Evolutionary conservation across 768 basidiomycete species (phyloP), one percentile per base, ranked within the genome.

Genomic region (Termitomyces bulborhizus): DNA sequence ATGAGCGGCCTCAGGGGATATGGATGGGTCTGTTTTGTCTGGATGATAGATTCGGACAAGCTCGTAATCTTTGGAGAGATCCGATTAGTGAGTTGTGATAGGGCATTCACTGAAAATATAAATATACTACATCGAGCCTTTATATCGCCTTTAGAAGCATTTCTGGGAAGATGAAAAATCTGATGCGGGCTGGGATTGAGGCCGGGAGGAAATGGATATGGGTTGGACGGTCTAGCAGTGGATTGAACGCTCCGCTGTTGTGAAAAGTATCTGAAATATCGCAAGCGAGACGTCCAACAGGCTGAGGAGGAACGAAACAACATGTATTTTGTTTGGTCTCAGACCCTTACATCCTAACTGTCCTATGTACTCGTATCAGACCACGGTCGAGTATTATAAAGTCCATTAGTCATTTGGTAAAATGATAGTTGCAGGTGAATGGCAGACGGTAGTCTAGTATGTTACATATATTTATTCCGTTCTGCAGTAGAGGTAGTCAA

Each of bases 31-130:
- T 24, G 75, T 72, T 41, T 85, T 85, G 66, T 91, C 88, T 3
- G 88, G 88, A 66, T 91, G 88, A 67, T 90, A 88, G 55, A 88
- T 76, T 40, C 84, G 77, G 32, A 90, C 89, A 44, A 91, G 86
- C 59, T 90, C 88, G 63, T 83, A 88, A 68, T 90, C 88, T 91
- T 21, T 60, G 29, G 13, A 51, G 34, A 29, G 59, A 53, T n/a
- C 51, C 12, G 46, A 47, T 43, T 16, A 46, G 34, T 40, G 5
- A 7, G 12, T 50, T 11, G n/a, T 8, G 12, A 39, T 18, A 9
- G 16, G 36, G 34, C 44, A 32, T 42, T 39, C 0, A 18, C 11
- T 54, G 41, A 41, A n/a, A 51, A 75, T 75, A 58, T 61, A n/a
- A 51, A 75, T 75, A 58, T 61, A 83, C 83, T 61, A 83, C 83